These are phyloP conservation scores for Solanum hybrid DNA, from an alignment of 305 asterid genomes.

Conservation along the genomic window DNA sequence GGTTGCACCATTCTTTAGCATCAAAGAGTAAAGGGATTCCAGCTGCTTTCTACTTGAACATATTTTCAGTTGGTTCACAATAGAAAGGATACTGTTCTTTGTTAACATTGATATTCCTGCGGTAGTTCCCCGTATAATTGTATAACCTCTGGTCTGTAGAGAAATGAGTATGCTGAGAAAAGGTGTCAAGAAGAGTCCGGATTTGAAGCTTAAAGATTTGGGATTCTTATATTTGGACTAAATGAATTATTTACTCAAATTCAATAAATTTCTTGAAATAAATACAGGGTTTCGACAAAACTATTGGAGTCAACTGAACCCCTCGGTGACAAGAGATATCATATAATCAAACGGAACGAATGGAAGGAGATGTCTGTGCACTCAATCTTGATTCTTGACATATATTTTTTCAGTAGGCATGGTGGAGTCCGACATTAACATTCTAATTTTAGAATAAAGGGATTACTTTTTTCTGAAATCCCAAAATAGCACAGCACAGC, in stretches of 20 bases:
- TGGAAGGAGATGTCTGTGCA: background rate
- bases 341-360: background rate
- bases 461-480: background rate
- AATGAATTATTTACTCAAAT: background rate
- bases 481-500: background rate
- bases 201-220: background rate
- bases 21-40: conserved; percentile 40
- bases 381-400: background rate
- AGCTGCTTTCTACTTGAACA: conserved; percentile 15
- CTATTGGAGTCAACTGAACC: background rate
- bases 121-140: background rate
- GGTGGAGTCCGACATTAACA: background rate
- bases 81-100: background rate
- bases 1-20: conserved; percentile 36
- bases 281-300: background rate
- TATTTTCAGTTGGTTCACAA: background rate
- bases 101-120: background rate
- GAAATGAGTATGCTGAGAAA: background rate
- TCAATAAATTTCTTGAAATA: background rate
- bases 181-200: background rate
- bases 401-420: background rate
- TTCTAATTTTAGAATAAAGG: background rate
- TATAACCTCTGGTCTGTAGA: background rate
- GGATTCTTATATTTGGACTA: background rate
- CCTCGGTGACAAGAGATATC: background rate